These are phyloP conservation scores for Isoetes taiwanensis DNA, from an alignment of 75 land plant genomes.

Conservation along the genomic window DNA sequence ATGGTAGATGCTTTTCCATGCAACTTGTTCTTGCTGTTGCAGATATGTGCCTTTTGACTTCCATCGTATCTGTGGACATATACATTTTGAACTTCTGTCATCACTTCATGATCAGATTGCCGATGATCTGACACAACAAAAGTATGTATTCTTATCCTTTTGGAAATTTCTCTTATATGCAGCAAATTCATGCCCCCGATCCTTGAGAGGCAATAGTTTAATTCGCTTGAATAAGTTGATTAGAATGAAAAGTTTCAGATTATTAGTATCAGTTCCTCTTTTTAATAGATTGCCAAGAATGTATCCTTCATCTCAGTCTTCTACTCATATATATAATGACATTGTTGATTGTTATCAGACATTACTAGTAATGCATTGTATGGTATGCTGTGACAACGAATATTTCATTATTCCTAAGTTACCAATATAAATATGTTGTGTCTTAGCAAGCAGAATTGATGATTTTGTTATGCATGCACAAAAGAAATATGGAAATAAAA, in stretches of 20 bases:
- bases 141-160: slow-evolving; percentile 25
- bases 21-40: too few species aligned
- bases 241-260: background rate
- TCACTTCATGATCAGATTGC: slow-evolving; percentile 55
- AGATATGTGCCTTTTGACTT: slow-evolving; percentile 92
- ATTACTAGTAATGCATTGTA: too few species aligned
- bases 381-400: too few species aligned
- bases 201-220: background rate
- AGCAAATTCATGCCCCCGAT: background rate
- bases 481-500: background rate
- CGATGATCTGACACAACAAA: slow-evolving; percentile 39
- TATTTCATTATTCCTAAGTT: too few species aligned
- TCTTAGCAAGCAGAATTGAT: background rate
- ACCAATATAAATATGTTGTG: background rate
- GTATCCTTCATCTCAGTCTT: too few species aligned
- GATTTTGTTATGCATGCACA: background rate
- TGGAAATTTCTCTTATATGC: background rate
- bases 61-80: slow-evolving; percentile 73
- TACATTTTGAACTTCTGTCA: slow-evolving; percentile 84
- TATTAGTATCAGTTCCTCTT: background rate
- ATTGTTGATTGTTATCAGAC: too few species aligned
- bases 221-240: background rate
- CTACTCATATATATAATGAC: too few species aligned
- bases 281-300: background rate
- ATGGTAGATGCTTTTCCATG: too few species aligned